Conservation (phyloP, 495 filamentous ascomycete species). For the Tuber melanosporum region DNA sequence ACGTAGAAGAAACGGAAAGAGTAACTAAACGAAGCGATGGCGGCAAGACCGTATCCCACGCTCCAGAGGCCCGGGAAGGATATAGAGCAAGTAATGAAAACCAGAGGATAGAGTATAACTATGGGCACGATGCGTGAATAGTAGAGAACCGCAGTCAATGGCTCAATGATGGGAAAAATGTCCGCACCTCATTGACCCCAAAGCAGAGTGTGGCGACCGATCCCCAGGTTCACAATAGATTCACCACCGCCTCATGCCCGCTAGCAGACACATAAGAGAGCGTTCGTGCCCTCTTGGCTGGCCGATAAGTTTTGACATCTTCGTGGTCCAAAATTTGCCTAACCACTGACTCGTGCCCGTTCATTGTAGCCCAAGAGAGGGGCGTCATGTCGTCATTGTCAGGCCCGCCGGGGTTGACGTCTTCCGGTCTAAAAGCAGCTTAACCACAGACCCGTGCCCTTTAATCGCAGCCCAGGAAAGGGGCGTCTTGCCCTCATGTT, state of each 20-base stretch:
- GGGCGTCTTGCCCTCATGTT: too few relatives aligned
- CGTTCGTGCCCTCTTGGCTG: conserved; percentile 18
- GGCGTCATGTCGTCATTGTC: too few relatives aligned
- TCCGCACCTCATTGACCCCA: neutral
- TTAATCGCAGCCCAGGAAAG: too few relatives aligned
- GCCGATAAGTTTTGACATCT: conserved; percentile 10
- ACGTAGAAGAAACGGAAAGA: neutral
- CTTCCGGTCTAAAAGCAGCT: conserved; percentile 4
- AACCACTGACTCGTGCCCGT: too few relatives aligned
- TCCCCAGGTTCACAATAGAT: neutral
- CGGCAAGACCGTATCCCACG: too few relatives aligned
- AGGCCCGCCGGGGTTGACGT: too few relatives aligned
- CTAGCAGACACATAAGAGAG: neutral
- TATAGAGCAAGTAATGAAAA: too few relatives aligned
- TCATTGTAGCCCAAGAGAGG: too few relatives aligned
- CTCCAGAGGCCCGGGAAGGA: too few relatives aligned
- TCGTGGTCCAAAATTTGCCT: too few relatives aligned
- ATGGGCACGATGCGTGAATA: neutral
- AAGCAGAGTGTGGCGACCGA: neutral
- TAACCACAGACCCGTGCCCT: conserved; percentile 31
- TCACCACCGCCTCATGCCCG: neutral
- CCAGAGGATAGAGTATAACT: neutral
- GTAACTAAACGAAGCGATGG: neutral
- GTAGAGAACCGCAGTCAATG: neutral
- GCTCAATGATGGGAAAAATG: neutral